These are phyloP conservation scores for Zizania latifolia DNA, from an alignment of 176 grass and related monocot genomes.

Conservation along the genomic window DNA sequence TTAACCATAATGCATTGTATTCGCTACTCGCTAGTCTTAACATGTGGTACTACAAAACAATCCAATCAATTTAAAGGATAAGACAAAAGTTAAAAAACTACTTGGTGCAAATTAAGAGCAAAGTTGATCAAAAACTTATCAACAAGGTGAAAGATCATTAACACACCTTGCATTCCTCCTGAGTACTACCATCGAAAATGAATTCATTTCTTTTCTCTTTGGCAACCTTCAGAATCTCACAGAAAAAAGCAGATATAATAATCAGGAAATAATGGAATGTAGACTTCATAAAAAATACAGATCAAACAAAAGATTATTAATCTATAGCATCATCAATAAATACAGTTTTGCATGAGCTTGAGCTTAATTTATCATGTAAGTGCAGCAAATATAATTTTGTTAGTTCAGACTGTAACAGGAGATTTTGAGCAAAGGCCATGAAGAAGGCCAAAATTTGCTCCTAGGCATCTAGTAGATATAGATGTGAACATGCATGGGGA, in stretches of 20 bases:
- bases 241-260: slow-evolving; percentile 21
- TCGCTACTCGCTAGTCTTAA: not conserved
- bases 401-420: not conserved
- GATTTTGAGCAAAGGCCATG: slow-evolving; percentile 4
- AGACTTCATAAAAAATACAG: slow-evolving; percentile 12
- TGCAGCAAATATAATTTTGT: not conserved
- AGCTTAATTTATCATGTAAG: slow-evolving; percentile 16
- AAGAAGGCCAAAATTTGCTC: not conserved
- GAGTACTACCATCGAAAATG: slow-evolving; percentile 26
- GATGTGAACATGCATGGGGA: not conserved
- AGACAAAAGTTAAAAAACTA: not conserved
- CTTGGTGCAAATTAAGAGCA: not conserved
- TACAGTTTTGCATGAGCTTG: not conserved
- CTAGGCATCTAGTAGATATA: not conserved
- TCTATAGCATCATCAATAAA: not conserved
- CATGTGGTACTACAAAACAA: not conserved
- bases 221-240: slow-evolving; percentile 40
- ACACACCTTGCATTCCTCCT: slow-evolving; percentile 83
- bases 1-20: not conserved
- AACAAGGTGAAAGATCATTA: slow-evolving; percentile 7
- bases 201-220: slow-evolving; percentile 60
- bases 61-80: not conserved
- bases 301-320: not conserved
- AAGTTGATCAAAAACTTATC: slow-evolving; percentile 2
- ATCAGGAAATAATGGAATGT: slow-evolving; percentile 27